Evolutionary conservation across 441 rosid species (phyloP), one percentile per base, ranked within the genome.

Genomic region (Populus hybrid): DNA sequence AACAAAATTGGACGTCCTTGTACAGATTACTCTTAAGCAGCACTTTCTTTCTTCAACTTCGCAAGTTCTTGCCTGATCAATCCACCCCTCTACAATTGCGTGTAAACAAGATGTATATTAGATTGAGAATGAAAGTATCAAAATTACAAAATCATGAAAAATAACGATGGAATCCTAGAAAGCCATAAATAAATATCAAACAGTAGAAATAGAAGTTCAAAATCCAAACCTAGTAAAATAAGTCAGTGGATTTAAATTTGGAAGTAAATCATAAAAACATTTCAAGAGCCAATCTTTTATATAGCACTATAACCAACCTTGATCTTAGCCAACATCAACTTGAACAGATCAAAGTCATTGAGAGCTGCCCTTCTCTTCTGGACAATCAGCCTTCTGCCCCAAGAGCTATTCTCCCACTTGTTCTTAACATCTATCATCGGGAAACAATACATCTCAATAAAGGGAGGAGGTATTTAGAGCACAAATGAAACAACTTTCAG

Each of bases 331-430:
- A 94, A 80, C 97, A 93, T 93, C 81, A 93, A 78, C 87, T 94
- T 94, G 90, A 94, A 93, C 86, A 97, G 86, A 69, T 92, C 98
- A 3, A 94, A 92, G 81, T 94, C 97, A n/a, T 89, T 91, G 72
- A 94, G 92, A 71, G 84, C 74, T 7, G 97, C 98, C 71, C 97
- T 91, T 73, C 86, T 88, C 85, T 92, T 90, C 88, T 92, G 92
- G 50, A 92, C 98, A 74, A 91, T 92, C 40, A 94, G 84, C 86
- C 91, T 94, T 78, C 96, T 88, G 38, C 98, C 97, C 98, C 97
- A 92, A 0, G 96, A 89, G 86, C 98, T 92, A 7, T 85, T 92
- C 70, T 94, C 97, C 98, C 98, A 94, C 80, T 84, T 92, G 85
- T 87, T 89, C 82, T 91, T 90, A 75, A 94, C 98, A 83, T 94